A percentile compares a stretch with the other conserved stretches of the same genome.
phyloP scores from a whole-genome alignment of 305 asterid species.

The Lippia alba region DNA sequence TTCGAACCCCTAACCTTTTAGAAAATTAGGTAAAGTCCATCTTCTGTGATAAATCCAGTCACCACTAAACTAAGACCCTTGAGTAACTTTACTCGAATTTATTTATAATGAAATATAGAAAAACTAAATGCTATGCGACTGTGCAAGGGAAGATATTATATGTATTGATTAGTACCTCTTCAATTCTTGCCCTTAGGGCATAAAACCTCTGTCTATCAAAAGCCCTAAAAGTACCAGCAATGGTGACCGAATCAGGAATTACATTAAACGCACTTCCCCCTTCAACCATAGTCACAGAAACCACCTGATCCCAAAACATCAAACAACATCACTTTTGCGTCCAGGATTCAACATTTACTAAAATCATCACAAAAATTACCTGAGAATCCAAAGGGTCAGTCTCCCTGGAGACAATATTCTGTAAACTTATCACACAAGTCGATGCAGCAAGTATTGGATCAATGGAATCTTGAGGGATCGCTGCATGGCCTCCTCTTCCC shows the following conservation, averaged over 20 bases:
- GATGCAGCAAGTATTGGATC: constrained; percentile 62
- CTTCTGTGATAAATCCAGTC: no score
- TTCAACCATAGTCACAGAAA: constrained; percentile 47
- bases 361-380: constrained; percentile 18
- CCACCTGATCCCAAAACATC: constrained; percentile 40
- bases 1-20: no score
- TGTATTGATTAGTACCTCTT: constrained; percentile 41
- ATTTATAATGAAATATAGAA: no score
- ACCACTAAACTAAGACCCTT: no score
- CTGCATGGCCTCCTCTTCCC: constrained; percentile 47
- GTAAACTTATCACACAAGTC: constrained; percentile 51
- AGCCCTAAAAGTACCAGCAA: constrained; percentile 61
- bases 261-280: constrained; percentile 40
- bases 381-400: constrained; percentile 60
- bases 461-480: constrained; percentile 43
- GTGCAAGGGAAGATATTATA: no score
- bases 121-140: no score
- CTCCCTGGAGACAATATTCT: constrained; percentile 58
- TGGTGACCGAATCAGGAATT: constrained; percentile 47
- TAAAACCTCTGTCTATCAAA: constrained; percentile 43
- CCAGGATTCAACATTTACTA: not conserved
- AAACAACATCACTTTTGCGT: no score
- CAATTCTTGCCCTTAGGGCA: constrained; percentile 49
- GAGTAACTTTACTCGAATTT: no score
- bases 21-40: no score